Base-by-base conservation (phyloP, 768 basidiomycete species). In the Psilocybe cubensis region DNA sequence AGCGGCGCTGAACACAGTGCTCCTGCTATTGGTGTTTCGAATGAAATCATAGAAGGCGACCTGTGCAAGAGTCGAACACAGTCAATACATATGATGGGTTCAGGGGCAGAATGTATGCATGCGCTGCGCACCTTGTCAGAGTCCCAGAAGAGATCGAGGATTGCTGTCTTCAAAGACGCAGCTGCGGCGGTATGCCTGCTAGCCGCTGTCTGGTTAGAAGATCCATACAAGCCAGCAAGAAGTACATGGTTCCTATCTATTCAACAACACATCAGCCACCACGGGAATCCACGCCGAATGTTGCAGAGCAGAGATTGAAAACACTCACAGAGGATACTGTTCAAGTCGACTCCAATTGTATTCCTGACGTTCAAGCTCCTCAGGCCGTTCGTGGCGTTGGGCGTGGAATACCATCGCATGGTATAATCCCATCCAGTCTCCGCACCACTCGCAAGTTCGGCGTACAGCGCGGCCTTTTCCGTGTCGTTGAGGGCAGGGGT, bases 41-140 rank as follows among this genome's bases (percentile, higher is more conserved):
- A 94, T 92, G 74, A 90, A 97, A 72, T 96, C 95, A 65, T 96
- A 96, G 73, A 96, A 96, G 0, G 89, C 89, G n/a, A 93, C 77
- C 76, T 80, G 50, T 40, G 14, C 14, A 14, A 33, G 31, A 33
- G n/a, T n/a, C 62, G 23, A 33, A 35, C 3, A 40, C 48, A 20
- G 54, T 14, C 14, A 41, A 38, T 41, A 2, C 24, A 9, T 18
- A 27, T 31, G n/a, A n/a, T n/a, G n/a, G n/a, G n/a, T 40, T 35
- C 38, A 31, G 12, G 44, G 27, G 46, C 3, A 9, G 14, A 27
- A 31, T 20, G 3, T 8, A 6, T 31, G 11, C 23, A 12, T 33
- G 28, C 28, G 31, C n/a, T 48, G 51, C 69, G 9, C 35, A 80
- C 80, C 74, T 90, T 91, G 7, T 76, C 72, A 0, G 84, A 62